Percentiles rank a stretch among this genome's conserved stretches.
phyloP scores from a whole-genome alignment of 2,329 filamentous ascomycete genomes.

The Alternaria sp. region DNA sequence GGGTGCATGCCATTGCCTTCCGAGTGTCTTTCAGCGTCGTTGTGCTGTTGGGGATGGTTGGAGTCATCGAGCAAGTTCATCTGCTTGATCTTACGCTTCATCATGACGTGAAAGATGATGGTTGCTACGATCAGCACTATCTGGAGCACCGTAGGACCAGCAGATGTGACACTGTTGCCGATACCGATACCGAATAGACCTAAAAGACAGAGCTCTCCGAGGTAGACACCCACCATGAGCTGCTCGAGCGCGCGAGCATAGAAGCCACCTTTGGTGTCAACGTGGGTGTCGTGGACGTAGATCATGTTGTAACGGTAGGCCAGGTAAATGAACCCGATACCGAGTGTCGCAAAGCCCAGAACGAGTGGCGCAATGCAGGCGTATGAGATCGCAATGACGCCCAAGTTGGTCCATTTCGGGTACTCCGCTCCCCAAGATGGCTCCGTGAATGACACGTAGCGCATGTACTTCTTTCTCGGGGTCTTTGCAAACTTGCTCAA shows the following conservation, averaged over 20 bases:
- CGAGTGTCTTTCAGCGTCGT: slow-evolving; percentile 31
- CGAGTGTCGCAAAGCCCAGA: slow-evolving; percentile 53
- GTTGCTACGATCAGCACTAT: slow-evolving; percentile 49
- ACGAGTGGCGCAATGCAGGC: slow-evolving; percentile 57
- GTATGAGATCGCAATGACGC: slow-evolving; percentile 54
- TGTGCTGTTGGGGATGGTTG: slow-evolving; percentile 23
- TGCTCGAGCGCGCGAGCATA: slow-evolving; percentile 56
- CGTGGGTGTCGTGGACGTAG: slow-evolving; percentile 55
- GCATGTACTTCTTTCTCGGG: slow-evolving; percentile 47
- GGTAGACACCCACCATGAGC: slow-evolving; percentile 55
- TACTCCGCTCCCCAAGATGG: slow-evolving; percentile 55
- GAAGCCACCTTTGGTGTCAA: slow-evolving; percentile 55
- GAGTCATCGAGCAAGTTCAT: slow-evolving; percentile 39
- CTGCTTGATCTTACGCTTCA: slow-evolving; percentile 40
- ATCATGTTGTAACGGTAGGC: slow-evolving; percentile 58
- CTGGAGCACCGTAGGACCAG: slow-evolving; percentile 52
- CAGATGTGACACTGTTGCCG: slow-evolving; percentile 39
- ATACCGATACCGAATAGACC: slow-evolving; percentile 54
- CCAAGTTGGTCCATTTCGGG: slow-evolving; percentile 56
- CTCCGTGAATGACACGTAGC: slow-evolving; percentile 47
- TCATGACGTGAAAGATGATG: slow-evolving; percentile 49
- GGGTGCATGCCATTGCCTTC: neutral
- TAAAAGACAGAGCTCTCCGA: slow-evolving; percentile 55
- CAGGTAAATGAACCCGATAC: slow-evolving; percentile 54
- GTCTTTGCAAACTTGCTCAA: slow-evolving; percentile 67